Evolutionary conservation across 208 protist genomes (phyloP).

Genomic region (Acanthamoeba healyi): DNA sequence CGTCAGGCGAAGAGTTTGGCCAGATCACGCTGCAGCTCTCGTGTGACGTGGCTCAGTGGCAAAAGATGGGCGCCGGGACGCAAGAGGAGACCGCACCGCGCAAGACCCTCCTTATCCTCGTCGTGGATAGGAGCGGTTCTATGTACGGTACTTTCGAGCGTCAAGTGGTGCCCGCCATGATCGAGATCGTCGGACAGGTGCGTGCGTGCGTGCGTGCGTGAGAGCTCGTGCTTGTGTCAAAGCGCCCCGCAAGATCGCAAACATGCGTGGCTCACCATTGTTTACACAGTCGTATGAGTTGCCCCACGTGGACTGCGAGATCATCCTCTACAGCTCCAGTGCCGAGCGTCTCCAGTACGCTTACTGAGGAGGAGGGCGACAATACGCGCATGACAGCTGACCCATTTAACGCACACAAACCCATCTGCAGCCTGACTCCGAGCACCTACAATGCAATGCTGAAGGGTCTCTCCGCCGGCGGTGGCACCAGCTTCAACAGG

Average conservation of each 20-base stretch:
- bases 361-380: no score
- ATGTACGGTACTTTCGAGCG: conserved; percentile 12
- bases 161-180: conserved; percentile 9
- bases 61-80: not conserved
- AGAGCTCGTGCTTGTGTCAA: no score
- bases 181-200: not conserved
- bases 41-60: not conserved
- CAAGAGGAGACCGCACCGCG: not conserved
- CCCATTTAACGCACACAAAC: no score
- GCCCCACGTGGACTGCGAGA: conserved; percentile 37
- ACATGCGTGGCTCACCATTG: no score
- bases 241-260: no score
- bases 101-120: conserved; percentile 11
- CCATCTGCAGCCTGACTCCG: not conserved
- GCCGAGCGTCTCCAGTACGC: not conserved
- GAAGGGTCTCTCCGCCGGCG: not conserved
- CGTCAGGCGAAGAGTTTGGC: not conserved
- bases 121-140: conserved; percentile 24
- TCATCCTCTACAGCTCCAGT: not conserved
- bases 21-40: conserved; percentile 38
- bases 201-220: no score
- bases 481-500: conserved; percentile 30
- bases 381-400: no score
- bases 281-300: conserved; percentile 19
- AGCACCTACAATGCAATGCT: not conserved